Conservation (phyloP, 495 filamentous ascomycete species). For the Acidomyces sp. region DNA sequence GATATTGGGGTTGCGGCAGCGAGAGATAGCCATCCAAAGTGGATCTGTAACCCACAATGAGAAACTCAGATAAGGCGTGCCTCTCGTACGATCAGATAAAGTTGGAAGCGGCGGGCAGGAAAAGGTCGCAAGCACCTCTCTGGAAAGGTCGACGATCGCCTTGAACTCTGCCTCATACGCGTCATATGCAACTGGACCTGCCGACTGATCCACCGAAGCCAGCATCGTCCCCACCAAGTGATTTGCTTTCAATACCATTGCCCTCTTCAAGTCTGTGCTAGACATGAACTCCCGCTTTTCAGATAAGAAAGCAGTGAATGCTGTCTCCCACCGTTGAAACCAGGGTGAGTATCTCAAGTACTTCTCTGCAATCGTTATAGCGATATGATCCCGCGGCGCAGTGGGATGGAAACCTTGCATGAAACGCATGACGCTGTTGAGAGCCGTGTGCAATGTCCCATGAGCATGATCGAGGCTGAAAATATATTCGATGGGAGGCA, state of each 20-base stretch:
- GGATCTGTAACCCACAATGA: conserved; percentile 18
- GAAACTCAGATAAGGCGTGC: conserved; percentile 16
- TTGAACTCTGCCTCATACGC: conserved; percentile 18
- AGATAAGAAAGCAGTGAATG: conserved; percentile 14
- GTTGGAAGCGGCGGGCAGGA: conserved; percentile 17
- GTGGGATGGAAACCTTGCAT: conserved; percentile 16
- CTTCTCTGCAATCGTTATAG: conserved; percentile 12
- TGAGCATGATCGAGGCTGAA: conserved; percentile 18
- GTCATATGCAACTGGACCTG: conserved; percentile 22
- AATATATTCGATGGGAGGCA: conserved; percentile 9
- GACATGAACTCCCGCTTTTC: conserved; percentile 2
- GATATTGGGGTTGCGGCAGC: conserved; percentile 16
- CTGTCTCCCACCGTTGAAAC: conserved; percentile 16
- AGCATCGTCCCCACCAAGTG: conserved; percentile 72
- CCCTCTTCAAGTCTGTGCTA: conserved; percentile 16
- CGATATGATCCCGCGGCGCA: conserved; percentile 2
- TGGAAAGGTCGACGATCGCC: conserved; percentile 15
- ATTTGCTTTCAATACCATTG: conserved; percentile 19
- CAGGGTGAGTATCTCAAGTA: conserved; percentile 15
- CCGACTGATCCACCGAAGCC: conserved; percentile 76
- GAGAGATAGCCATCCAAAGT: conserved; percentile 19
- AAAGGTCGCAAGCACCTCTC: conserved; percentile 17
- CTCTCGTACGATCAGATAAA: conserved; percentile 6
- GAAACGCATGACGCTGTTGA: conserved; percentile 19
- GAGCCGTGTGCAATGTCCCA: conserved; percentile 9